Percentiles rank a stretch among this genome's conserved stretches.
phyloP scores from a whole-genome alignment of 2,329 filamentous ascomycete genomes.

The Pezicula neosporulosa region DNA sequence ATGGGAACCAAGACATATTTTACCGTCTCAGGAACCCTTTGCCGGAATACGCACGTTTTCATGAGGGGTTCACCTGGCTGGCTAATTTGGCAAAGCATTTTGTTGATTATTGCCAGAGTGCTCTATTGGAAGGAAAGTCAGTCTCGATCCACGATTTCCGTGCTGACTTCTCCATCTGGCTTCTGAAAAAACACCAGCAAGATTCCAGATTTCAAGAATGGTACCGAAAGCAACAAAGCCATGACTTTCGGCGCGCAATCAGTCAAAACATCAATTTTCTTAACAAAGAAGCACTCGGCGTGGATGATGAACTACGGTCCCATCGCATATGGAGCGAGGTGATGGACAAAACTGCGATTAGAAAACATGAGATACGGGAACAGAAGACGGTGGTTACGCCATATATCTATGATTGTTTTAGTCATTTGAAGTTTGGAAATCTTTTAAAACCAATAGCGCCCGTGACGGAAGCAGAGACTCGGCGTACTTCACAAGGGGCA shows the following conservation, averaged over 20 bases:
- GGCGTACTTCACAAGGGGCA: constrained; percentile 17
- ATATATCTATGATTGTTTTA: constrained; percentile 63
- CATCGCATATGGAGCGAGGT: constrained; percentile 35
- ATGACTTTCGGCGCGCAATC: constrained; percentile 63
- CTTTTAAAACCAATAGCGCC: constrained; percentile 40
- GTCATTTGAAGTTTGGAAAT: constrained; percentile 55
- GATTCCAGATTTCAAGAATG: constrained; percentile 48
- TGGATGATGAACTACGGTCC: constrained; percentile 19
- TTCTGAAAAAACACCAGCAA: constrained; percentile 39
- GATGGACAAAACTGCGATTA: constrained; percentile 25
- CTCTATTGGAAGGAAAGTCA: constrained; percentile 11
- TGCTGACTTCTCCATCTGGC: constrained; percentile 53
- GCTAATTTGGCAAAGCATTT: constrained; percentile 69
- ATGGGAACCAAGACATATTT: constrained; percentile 48
- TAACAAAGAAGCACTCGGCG: constrained; percentile 57
- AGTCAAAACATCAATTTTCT: constrained; percentile 60
- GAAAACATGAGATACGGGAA: constrained; percentile 19
- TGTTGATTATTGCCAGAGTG: constrained; percentile 51
- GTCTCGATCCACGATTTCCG: constrained; percentile 57
- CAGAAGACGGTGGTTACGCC: constrained; percentile 64
- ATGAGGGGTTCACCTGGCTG: constrained; percentile 65
- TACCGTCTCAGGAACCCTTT: constrained; percentile 59
- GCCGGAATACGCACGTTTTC: constrained; percentile 58
- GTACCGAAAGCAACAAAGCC: constrained; percentile 44
- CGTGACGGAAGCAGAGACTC: constrained; percentile 21